Conservation (phyloP, 768 basidiomycete genomes). For the Paxillus ammoniavirescens region DNA sequence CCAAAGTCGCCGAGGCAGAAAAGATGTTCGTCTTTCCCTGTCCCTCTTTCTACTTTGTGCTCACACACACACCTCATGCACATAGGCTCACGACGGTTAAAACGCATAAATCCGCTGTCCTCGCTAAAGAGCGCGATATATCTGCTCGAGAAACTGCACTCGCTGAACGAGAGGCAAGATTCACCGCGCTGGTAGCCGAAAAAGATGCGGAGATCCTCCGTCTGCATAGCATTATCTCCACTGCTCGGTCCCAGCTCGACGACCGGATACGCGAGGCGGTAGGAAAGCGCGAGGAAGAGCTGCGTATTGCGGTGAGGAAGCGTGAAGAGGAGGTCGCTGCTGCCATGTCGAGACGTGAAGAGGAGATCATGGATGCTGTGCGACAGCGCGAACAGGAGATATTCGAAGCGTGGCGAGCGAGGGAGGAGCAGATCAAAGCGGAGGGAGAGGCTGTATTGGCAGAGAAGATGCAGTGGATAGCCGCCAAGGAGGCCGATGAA, state of each 20-base stretch:
- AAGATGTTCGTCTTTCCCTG: constrained; percentile 55
- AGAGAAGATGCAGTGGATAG: constrained; percentile 46
- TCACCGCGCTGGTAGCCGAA: constrained; percentile 45
- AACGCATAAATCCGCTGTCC: constrained; percentile 52
- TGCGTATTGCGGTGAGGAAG: constrained; percentile 60
- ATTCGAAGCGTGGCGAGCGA: constrained; percentile 52
- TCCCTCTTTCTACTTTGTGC: not conserved
- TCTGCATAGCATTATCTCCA: constrained; percentile 41
- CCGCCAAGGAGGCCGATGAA: constrained; percentile 49
- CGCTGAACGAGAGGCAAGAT: constrained; percentile 52
- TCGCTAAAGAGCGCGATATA: constrained; percentile 65
- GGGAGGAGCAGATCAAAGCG: constrained; percentile 49
- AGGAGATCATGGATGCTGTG: constrained; percentile 71
- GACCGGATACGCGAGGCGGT: constrained; percentile 56
- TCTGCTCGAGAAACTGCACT: constrained; percentile 53
- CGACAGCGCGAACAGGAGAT: constrained; percentile 62
- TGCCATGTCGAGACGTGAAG: constrained; percentile 64
- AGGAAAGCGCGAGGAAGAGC: constrained; percentile 62
- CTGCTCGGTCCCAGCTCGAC: constrained; percentile 42
- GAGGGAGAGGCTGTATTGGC: constrained; percentile 45
- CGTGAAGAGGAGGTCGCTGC: constrained; percentile 69
- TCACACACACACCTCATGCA: not conserved
- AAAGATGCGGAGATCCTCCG: constrained; percentile 64
- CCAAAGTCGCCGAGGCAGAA: constrained; percentile 73
- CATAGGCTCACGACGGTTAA: constrained; percentile 65